Conservation (phyloP, 495 filamentous ascomycete genomes). For the Terfezia boudieri region DNA sequence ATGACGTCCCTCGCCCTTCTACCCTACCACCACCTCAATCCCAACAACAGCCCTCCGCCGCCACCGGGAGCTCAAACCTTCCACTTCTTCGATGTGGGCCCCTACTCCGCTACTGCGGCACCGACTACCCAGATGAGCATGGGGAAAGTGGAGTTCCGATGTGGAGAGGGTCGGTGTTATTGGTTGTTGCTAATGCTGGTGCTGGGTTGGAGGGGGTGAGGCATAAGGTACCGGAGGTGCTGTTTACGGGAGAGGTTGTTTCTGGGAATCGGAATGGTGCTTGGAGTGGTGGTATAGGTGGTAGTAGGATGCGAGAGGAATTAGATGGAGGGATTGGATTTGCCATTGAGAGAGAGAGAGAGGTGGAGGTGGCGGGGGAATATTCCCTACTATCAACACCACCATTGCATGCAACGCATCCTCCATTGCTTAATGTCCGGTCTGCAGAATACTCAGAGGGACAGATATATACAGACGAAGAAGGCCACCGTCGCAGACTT, state of each 20-base stretch:
- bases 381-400: background rate
- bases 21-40: too few relatives aligned
- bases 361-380: background rate
- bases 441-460: background rate
- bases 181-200: background rate
- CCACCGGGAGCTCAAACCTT: background rate
- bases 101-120: constrained; percentile 9
- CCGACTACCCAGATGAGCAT: constrained; percentile 2
- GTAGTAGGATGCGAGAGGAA: background rate
- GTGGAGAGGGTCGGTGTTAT: constrained; percentile 9
- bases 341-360: background rate
- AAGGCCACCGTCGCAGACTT: background rate
- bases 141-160: background rate
- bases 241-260: background rate
- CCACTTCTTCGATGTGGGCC: constrained; percentile 7
- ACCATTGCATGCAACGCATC: background rate
- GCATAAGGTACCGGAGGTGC: background rate
- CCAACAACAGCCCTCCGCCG: background rate
- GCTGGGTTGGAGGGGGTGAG: background rate
- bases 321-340: background rate
- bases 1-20: too few relatives aligned
- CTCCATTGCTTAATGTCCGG: background rate
- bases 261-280: background rate
- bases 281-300: background rate
- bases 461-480: background rate